Evolutionary conservation across 192 early-diverging fungal species (phyloP), one percentile per base, ranked within the genome.

Genomic region (Coemansia sp.): DNA sequence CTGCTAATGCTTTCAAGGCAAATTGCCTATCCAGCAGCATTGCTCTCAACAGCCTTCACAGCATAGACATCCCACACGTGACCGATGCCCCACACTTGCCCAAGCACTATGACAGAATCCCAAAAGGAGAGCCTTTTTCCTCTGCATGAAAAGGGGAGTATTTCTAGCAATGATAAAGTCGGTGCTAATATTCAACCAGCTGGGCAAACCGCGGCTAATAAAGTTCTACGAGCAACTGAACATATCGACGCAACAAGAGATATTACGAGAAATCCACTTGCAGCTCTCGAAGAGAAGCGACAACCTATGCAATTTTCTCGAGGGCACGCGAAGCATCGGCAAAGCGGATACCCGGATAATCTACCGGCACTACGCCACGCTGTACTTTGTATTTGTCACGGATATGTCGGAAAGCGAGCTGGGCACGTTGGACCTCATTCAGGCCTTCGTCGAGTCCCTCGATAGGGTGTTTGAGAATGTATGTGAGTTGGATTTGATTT

Each of bases 101-200:
- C 31, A 5, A 14, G 28, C 47, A 2, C 5, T 15, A 30, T 3
- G 2, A 16, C 18, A 49, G 34, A 6, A 31, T 45, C 3, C n/a
- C 6, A 31, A 31, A 31, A 31, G n/a, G n/a, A n/a, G n/a, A n/a
- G n/a, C n/a, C n/a, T n/a, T 15, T 41, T 41, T 41, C 40, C n/a
- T 16, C n/a, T 8, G 17, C 17, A 26, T 20, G 23, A 26, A 26
- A 4, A 1, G 2, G 4, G 23, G 2, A 26, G 4, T 26, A 26
- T 26, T 26, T 26, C 23, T 26, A 26, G 5, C 1, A 69, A 91
- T 91, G 88, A 94, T 98, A 64, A 88, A 92, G 58, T 91, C 92
- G n/a, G 93, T 94, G n/a, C 85, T 96, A 58, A 97, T 97, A 71
- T 97, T 99, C 79, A 99, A 99, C 80, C 96, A 93, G 67, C 86